A percentile compares a stretch with the other conserved stretches of the same genome.
Evolutionary conservation across 2,329 filamentous ascomycete genomes (phyloP).

Genomic region (Penicillium oxalicum): DNA sequence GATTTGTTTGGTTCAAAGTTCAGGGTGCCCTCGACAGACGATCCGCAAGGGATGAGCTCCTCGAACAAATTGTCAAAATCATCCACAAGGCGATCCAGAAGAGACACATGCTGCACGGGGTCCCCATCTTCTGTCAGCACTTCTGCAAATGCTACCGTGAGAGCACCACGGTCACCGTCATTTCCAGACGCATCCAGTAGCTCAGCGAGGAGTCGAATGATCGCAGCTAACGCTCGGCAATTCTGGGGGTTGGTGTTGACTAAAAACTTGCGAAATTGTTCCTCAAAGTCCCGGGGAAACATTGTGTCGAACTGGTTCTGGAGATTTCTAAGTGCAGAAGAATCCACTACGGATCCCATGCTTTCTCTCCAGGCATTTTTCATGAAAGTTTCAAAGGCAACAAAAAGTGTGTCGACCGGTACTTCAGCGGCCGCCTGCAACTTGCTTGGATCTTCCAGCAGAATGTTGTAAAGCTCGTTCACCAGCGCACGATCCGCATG

Average conservation of each 20-base stretch:
- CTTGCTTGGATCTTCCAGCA: conserved; percentile 77
- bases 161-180: conserved; percentile 79
- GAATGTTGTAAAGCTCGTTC: conserved; percentile 83
- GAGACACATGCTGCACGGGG: conserved; percentile 76
- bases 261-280: conserved; percentile 51
- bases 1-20: conserved; percentile 54
- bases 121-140: conserved; percentile 71
- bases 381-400: conserved; percentile 89
- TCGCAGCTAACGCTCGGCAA: conserved; percentile 69
- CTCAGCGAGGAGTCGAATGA: conserved; percentile 81
- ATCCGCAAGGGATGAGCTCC: conserved; percentile 47
- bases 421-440: conserved; percentile 69
- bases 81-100: conserved; percentile 82
- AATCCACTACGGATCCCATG: conserved; percentile 77
- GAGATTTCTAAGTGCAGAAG: conserved; percentile 64
- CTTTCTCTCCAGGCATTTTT: conserved; percentile 81
- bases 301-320: conserved; percentile 48
- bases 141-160: conserved; percentile 85
- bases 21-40: conserved; percentile 37
- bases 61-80: conserved; percentile 88
- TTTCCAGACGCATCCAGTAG: conserved; percentile 84
- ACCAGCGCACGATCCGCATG: conserved; percentile 70
- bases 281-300: conserved; percentile 47
- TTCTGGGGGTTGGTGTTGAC: conserved; percentile 53
- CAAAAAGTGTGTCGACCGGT: conserved; percentile 77